Conservation (phyloP, 257 asterid genomes). For the Eustoma russellianum region DNA sequence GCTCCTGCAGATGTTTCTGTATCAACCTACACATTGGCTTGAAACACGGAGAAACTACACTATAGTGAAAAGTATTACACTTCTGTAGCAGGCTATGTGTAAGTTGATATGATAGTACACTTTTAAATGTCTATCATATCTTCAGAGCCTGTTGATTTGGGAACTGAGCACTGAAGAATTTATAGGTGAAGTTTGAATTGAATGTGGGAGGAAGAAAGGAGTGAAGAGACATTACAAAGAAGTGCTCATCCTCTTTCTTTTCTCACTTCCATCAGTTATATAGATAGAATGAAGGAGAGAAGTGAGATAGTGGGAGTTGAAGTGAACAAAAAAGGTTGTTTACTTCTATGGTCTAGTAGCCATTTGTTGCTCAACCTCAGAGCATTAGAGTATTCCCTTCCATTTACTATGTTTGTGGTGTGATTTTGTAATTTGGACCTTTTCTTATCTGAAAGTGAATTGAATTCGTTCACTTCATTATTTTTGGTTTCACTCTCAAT, state of each 20-base stretch:
- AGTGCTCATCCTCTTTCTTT: constrained; percentile 98
- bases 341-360: constrained; percentile 21
- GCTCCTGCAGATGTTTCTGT: constrained; percentile 67
- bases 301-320: constrained; percentile 25
- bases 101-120: constrained; percentile 30
- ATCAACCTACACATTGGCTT: constrained; percentile 62
- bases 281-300: constrained; percentile 17
- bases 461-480: constrained; percentile 19
- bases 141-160: constrained; percentile 44
- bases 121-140: constrained; percentile 15
- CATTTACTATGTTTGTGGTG: constrained; percentile 18
- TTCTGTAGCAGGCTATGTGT: constrained; percentile 10
- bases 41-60: constrained; percentile 12
- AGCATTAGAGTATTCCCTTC: constrained; percentile 12
- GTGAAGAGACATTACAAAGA: constrained; percentile 59
- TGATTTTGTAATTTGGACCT: constrained; percentile 54
- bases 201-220: constrained; percentile 62
- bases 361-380: constrained; percentile 23
- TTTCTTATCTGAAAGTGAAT: constrained; percentile 26
- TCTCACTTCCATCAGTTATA: constrained; percentile 37
- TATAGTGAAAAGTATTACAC: constrained; percentile 15
- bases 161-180: constrained; percentile 21
- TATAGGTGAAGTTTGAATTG: constrained; percentile 24
- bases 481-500: too few relatives aligned
- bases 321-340: constrained; percentile 28